phyloP scores from a whole-genome alignment of 2,329 filamentous ascomycete species.

The Alternaria arbusti region DNA sequence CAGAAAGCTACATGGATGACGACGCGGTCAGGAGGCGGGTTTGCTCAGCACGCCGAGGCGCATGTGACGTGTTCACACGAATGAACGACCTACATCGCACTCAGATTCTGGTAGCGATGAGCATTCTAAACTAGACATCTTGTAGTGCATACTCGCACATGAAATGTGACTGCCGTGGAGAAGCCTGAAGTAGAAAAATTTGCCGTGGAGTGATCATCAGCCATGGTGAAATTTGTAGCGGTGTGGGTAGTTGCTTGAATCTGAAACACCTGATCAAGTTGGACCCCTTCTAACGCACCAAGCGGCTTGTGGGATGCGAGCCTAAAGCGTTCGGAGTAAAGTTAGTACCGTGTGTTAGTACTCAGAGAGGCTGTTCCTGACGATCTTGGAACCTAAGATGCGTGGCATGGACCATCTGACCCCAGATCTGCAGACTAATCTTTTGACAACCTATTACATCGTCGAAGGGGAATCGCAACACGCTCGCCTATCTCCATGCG shows the following conservation, averaged over 20 bases:
- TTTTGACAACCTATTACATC: constrained; percentile 6
- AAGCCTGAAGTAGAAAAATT: not conserved
- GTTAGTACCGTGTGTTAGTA: not conserved
- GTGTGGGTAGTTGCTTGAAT: not conserved
- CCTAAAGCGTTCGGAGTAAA: constrained; percentile 8
- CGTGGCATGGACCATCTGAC: not conserved
- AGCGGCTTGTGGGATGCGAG: constrained; percentile 9
- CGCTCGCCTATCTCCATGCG: not conserved
- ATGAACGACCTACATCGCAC: not conserved
- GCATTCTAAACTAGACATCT: not conserved
- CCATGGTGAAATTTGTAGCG: not conserved
- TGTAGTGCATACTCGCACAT: not conserved
- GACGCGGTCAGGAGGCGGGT: not conserved
- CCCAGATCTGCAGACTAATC: constrained; percentile 1
- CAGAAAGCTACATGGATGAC: not conserved
- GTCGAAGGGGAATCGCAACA: not conserved
- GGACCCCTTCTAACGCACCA: constrained; percentile 5
- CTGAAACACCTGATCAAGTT: constrained; percentile 18
- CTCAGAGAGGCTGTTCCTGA: not conserved
- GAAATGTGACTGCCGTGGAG: not conserved
- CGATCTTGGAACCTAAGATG: not conserved
- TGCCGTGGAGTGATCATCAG: not conserved
- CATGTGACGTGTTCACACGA: constrained; percentile 5
- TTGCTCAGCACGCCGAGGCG: not conserved
- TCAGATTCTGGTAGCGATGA: not conserved